Evolutionary conservation across 2,329 filamentous ascomycete species (phyloP).

Genomic region (Claviceps sp.): DNA sequence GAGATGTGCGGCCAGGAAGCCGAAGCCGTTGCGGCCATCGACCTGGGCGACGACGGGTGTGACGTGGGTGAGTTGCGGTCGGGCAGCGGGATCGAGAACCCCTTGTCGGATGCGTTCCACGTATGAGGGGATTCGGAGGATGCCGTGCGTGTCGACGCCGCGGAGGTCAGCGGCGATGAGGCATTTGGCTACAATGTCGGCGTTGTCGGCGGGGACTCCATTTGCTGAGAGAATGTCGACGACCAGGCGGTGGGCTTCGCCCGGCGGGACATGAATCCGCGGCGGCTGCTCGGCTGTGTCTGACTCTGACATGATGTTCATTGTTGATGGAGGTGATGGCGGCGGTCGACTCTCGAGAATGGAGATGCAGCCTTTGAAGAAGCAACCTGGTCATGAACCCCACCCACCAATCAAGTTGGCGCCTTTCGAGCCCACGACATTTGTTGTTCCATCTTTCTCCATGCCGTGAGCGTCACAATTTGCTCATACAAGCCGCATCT

Average conservation of each 20-base stretch:
- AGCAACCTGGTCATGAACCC: no score
- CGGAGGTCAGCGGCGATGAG: conserved; percentile 64
- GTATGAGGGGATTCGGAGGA: conserved; percentile 68
- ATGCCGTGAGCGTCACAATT: no score
- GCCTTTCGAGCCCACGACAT: no score
- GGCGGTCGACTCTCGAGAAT: not conserved
- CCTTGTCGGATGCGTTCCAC: conserved; percentile 58
- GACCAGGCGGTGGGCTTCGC: conserved; percentile 33
- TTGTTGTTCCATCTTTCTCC: no score
- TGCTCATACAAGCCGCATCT: no score
- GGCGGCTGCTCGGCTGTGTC: not conserved
- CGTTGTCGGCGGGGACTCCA: conserved; percentile 44
- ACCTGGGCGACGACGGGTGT: conserved; percentile 62
- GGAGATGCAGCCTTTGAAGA: no score
- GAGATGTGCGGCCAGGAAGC: conserved; percentile 54
- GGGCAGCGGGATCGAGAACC: conserved; percentile 48
- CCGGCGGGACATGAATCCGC: conserved; percentile 11
- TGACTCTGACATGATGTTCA: not conserved
- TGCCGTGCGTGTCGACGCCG: conserved; percentile 65
- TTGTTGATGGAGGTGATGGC: not conserved
- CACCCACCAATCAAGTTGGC: no score
- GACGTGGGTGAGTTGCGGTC: conserved; percentile 43
- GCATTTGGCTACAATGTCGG: conserved; percentile 49
- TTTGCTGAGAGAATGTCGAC: conserved; percentile 45
- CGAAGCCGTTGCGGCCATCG: conserved; percentile 58